Evolutionary conservation across 768 basidiomycete genomes (phyloP).

Genomic region (Mycena amicta): DNA sequence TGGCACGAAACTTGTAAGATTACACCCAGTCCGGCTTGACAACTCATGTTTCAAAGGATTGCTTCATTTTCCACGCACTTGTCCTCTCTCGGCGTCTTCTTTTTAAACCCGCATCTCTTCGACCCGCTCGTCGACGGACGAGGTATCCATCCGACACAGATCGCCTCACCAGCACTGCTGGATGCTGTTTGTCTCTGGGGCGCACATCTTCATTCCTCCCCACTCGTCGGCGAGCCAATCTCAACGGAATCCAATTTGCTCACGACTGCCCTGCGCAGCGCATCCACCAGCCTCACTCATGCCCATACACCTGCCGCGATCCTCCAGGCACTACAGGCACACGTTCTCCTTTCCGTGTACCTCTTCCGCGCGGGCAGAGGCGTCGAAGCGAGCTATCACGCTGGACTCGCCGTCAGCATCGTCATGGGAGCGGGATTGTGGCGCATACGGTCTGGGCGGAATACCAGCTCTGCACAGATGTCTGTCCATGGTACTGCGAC

Average conservation of each 20-base stretch:
- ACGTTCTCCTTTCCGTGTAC: neutral
- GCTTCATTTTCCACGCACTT: neutral
- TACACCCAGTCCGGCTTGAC: neutral
- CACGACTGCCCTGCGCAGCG: neutral
- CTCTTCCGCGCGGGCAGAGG: neutral
- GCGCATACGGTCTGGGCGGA: neutral
- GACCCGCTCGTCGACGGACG: neutral
- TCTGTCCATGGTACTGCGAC: neutral
- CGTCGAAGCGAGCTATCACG: neutral
- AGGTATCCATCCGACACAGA: neutral
- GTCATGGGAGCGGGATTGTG: neutral
- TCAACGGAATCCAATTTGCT: neutral
- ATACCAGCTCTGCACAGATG: neutral
- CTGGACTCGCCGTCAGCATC: neutral
- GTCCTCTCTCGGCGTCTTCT: neutral
- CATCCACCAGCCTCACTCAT: neutral
- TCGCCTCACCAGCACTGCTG: neutral
- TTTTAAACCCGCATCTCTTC: neutral
- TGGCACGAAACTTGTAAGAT: neutral
- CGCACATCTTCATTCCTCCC: neutral
- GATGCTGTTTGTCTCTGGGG: constrained; percentile 1
- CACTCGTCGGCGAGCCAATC: neutral
- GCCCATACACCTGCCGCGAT: neutral
- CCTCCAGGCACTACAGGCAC: neutral
- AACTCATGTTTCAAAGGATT: neutral